phyloP scores from a whole-genome alignment of 139 green algal species.

The Chlamydomonas sphaeroides region DNA sequence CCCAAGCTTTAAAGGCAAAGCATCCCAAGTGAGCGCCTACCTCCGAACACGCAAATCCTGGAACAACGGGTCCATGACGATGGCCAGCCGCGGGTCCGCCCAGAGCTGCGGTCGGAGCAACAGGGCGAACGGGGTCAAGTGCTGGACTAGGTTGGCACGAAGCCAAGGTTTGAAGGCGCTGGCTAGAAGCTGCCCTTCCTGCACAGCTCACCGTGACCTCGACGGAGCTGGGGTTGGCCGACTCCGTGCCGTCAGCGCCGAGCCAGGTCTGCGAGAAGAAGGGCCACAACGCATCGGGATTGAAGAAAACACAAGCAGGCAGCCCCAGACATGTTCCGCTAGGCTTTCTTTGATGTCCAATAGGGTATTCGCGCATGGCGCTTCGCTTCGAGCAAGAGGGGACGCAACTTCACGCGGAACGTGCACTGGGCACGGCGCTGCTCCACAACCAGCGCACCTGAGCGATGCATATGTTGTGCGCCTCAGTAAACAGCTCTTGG shows the following conservation, averaged over 20 bases:
- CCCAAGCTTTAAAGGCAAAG: no score
- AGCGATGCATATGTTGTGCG: slow-evolving; percentile 16
- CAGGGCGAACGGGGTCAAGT: background rate
- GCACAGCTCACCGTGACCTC: slow-evolving; percentile 38
- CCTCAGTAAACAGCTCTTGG: background rate
- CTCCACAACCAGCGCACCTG: slow-evolving; percentile 12
- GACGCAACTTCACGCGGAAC: no score
- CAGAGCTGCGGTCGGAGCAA: slow-evolving; percentile 41
- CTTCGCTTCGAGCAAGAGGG: no score
- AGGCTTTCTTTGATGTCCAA: no score
- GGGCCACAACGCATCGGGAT: no score
- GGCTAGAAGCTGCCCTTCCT: no score
- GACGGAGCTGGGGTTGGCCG: background rate
- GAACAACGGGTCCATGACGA: slow-evolving; percentile 45
- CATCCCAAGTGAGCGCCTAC: background rate
- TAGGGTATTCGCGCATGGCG: no score
- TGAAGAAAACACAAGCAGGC: no score
- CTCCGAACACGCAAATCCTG: slow-evolving; percentile 36
- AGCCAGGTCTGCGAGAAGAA: slow-evolving; percentile 41
- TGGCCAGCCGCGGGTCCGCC: slow-evolving; percentile 42
- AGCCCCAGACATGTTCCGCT: no score
- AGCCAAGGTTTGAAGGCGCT: no score
- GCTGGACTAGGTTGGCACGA: no score
- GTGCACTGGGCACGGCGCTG: no score
- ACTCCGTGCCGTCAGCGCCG: slow-evolving; percentile 7